Percentiles rank a stretch among this genome's conserved stretches.
These are phyloP conservation scores for Triangularia setosa DNA, from an alignment of 2,329 filamentous ascomycete genomes.

Conservation along the genomic window DNA sequence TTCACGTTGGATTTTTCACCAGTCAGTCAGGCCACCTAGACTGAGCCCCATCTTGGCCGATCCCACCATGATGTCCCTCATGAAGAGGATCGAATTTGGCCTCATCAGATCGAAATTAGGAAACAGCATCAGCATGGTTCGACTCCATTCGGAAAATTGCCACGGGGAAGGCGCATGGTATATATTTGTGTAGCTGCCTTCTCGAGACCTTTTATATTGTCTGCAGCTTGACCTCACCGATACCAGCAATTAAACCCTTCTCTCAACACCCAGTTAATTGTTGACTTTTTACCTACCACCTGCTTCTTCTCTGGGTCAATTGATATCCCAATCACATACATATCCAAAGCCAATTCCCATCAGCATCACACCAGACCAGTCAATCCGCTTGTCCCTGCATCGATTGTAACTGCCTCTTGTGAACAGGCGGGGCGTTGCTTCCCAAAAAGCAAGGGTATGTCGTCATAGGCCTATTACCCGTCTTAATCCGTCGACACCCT, in stretches of 20 bases:
- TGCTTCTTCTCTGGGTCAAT: not conserved
- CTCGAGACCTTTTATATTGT: not conserved
- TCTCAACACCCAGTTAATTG: too few species aligned
- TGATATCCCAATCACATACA: not conserved
- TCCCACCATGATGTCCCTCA: not conserved
- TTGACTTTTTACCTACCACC: not conserved
- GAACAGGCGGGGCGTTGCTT: not conserved
- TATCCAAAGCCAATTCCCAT: not conserved
- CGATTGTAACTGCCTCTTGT: not conserved
- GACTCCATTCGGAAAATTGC: not conserved
- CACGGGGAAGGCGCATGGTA: not conserved
- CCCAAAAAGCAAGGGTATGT: not conserved
- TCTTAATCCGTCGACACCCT: not conserved
- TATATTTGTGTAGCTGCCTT: not conserved
- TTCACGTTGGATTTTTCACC: not conserved
- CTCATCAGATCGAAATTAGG: not conserved
- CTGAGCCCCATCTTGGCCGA: not conserved
- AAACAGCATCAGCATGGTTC: not conserved
- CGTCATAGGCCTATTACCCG: not conserved
- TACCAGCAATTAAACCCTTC: not conserved
- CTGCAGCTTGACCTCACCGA: not conserved
- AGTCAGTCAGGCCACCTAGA: not conserved
- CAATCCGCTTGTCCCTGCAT: not conserved
- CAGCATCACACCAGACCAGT: not conserved
- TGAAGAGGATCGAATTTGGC: not conserved